phyloP scores from a whole-genome alignment of 805 yeast genomes.

The Metschnikowia lunata region DNA sequence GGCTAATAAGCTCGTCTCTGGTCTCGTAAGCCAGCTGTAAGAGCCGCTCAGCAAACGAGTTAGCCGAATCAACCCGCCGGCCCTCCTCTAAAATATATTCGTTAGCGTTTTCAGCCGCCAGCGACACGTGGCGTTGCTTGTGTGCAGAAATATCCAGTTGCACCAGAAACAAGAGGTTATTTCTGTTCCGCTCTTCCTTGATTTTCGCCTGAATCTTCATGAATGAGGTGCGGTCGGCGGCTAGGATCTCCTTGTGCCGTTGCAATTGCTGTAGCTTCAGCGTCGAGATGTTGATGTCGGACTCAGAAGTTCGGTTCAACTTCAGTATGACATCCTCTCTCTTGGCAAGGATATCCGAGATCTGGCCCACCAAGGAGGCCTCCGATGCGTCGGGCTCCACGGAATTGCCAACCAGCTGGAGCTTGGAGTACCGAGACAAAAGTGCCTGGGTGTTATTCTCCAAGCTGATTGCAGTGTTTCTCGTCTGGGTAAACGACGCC shows the following conservation, averaged over 20 bases:
- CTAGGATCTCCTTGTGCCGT: slow-evolving; percentile 73
- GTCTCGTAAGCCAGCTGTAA: slow-evolving; percentile 86
- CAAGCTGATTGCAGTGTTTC: slow-evolving; percentile 62
- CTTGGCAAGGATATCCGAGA: slow-evolving; percentile 25
- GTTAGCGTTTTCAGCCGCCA: slow-evolving; percentile 41
- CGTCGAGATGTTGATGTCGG: slow-evolving; percentile 51
- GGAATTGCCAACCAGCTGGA: slow-evolving; percentile 23
- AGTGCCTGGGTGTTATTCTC: slow-evolving; percentile 67
- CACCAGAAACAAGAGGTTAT: slow-evolving; percentile 70
- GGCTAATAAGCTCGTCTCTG: slow-evolving; percentile 75
- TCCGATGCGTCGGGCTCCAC: slow-evolving; percentile 21
- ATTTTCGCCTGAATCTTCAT: slow-evolving; percentile 54
- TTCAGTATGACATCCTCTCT: slow-evolving; percentile 52
- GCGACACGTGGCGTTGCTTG: slow-evolving; percentile 35
- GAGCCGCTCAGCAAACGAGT: slow-evolving; percentile 72
- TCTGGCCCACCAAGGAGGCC: slow-evolving; percentile 21
- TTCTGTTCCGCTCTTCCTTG: slow-evolving; percentile 69
- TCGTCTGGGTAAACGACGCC: slow-evolving; percentile 54
- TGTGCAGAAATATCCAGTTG: slow-evolving; percentile 75
- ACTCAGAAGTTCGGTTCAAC: slow-evolving; percentile 52
- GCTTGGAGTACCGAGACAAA: slow-evolving; percentile 38
- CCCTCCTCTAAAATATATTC: slow-evolving; percentile 79
- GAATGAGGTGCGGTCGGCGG: slow-evolving; percentile 65
- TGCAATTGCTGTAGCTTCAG: slow-evolving; percentile 76
- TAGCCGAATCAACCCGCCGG: slow-evolving; percentile 65